Conservation (phyloP, 2,329 filamentous ascomycete species). For the Davidsoniella australis region DNA sequence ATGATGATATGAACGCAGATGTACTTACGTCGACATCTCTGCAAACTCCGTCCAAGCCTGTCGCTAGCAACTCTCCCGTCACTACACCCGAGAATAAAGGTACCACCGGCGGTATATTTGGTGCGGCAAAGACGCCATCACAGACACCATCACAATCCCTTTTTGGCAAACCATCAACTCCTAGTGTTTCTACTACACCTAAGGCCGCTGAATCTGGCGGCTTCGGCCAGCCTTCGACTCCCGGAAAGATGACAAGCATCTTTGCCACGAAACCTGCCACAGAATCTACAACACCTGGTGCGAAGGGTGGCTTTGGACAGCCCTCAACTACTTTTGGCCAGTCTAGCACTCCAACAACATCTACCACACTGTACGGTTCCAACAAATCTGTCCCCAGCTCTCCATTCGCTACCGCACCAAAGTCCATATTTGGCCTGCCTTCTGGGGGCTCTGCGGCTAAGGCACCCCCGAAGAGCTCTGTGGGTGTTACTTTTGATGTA, state of each 20-base stretch:
- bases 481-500: too few species aligned
- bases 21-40: slow-evolving; percentile 18
- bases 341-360: neutral
- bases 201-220: neutral
- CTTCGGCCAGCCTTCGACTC: slow-evolving; percentile 4
- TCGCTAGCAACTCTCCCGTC: slow-evolving; percentile 15
- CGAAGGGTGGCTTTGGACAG: neutral
- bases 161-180: neutral
- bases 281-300: neutral
- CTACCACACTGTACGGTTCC: neutral
- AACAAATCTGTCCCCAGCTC: neutral
- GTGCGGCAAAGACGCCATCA: neutral
- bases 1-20: slow-evolving; percentile 34
- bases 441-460: neutral
- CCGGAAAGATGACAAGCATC: neutral
- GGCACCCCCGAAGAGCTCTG: too few species aligned
- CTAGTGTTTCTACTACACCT: neutral
- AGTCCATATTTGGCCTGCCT: slow-evolving; percentile 1
- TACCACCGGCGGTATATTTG: neutral
- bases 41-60: slow-evolving; percentile 22
- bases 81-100: slow-evolving; percentile 6
- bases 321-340: neutral
- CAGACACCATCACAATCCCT: neutral
- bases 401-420: neutral
- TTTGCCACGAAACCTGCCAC: neutral